Evolutionary conservation across 192 early-diverging fungal genomes (phyloP), one percentile per base, ranked within the genome.

Genomic region (Podila horticola): DNA sequence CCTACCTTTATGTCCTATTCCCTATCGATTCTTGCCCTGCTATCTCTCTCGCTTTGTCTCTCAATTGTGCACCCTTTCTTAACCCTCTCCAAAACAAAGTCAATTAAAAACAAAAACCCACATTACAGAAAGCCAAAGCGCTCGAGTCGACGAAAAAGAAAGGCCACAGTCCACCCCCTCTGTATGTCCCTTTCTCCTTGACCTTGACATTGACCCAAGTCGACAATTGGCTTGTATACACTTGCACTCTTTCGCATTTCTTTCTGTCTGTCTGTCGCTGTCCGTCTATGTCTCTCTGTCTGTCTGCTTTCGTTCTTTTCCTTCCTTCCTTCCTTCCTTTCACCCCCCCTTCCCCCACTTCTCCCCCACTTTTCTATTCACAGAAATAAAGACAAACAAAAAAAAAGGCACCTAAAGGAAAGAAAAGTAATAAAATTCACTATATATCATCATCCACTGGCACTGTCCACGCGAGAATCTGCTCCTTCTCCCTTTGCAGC

Each of bases 31-130:
- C 41, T 45, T 38, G 22, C 36, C 57, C 8, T 60, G 48, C 31
- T 51, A 5, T 59, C 28, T 65, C 69, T 57, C 69, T 63, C 55
- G n/a, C n/a, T n/a, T n/a, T 26, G 19, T 28, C 26, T 41, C 24
- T 33, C 13, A 45, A 4, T 17, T 17, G 13, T 45, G 41, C 15
- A 45, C 41, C 41, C 41, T 45, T 45, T 45, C 41, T 45, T 45
- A 3, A 17, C 15, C 41, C 41, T 45, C 2, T 13, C 2, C 2
- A 34, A 12, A 45, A 45, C 11, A 45, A 45, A 45, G 15, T 4
- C 41, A 1, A 45, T 15, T 45, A 45, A 13, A 45, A 45, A 12
- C 41, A 8, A 45, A 45, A 45, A 1, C 41, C 41, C 41, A 45
- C 41, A 45, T 45, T 17, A 17, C 41, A 17, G 41, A 45, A 45